phyloP scores from a whole-genome alignment of 345 rosid genomes.

The Gossypium mustelinum region DNA sequence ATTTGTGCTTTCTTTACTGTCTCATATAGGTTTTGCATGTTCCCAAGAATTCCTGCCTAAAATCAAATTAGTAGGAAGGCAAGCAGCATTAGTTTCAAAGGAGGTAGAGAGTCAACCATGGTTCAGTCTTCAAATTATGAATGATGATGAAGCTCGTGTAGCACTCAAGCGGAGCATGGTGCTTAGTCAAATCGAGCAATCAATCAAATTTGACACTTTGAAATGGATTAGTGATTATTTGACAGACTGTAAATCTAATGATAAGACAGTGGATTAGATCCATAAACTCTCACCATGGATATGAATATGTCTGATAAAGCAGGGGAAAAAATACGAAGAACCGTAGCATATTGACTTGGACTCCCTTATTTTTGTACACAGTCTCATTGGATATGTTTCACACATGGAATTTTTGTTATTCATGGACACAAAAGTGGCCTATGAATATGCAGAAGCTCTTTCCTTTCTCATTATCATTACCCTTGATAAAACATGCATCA shows the following conservation, averaged over 20 bases:
- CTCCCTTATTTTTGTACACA: neutral
- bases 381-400: neutral
- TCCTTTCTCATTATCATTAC: neutral
- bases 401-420: too few species aligned
- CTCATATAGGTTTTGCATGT: constrained; percentile 86
- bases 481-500: neutral
- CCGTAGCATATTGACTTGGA: neutral
- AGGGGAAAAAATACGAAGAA: neutral
- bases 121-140: neutral
- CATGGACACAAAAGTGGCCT: neutral
- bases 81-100: constrained; percentile 20
- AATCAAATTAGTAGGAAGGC: constrained; percentile 14
- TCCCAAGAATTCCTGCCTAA: constrained; percentile 40
- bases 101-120: neutral
- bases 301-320: neutral
- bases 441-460: constrained; percentile 1
- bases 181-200: neutral
- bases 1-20: constrained; percentile 96
- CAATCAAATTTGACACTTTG: neutral
- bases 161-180: neutral
- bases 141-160: neutral
- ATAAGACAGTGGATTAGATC: neutral
- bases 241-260: neutral
- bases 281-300: neutral
- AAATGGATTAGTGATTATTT: neutral